Conservation (phyloP, 2,329 filamentous ascomycete species). For the Colletotrichum australisinense region DNA sequence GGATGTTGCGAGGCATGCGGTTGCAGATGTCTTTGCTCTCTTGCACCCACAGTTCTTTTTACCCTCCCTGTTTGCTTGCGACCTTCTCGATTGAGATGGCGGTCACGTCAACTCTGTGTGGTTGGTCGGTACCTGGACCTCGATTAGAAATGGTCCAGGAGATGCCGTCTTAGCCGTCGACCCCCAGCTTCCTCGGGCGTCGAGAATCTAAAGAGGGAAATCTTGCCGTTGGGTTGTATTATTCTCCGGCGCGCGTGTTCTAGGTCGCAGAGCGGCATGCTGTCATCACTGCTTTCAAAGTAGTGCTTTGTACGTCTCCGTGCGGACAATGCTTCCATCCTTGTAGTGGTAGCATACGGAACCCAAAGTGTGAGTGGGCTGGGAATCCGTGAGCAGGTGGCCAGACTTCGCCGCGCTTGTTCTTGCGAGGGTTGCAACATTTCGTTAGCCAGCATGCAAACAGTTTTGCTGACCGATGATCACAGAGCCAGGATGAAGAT, state of each 20-base stretch:
- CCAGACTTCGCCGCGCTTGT: background rate
- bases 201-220: background rate
- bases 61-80: background rate
- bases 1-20: constrained; percentile 2
- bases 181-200: constrained; percentile 2
- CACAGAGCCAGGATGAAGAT: constrained; percentile 11
- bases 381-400: background rate
- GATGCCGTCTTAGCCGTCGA: constrained; percentile 29
- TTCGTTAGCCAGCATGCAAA: constrained; percentile 1
- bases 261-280: background rate
- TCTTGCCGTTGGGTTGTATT: constrained; percentile 7
- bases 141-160: constrained; percentile 1
- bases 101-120: background rate
- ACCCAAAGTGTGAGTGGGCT: constrained; percentile 7
- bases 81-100: constrained; percentile 33
- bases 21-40: background rate
- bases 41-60: background rate
- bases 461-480: constrained; percentile 13
- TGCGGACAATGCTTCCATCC: background rate
- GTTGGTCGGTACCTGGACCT: constrained; percentile 3
- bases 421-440: background rate
- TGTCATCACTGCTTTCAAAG: background rate
- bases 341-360: background rate
- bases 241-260: constrained; percentile 7
- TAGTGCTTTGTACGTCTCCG: background rate